These are phyloP conservation scores for Silene conica DNA, from an alignment of 148 eudicot genomes.

Conservation along the genomic window DNA sequence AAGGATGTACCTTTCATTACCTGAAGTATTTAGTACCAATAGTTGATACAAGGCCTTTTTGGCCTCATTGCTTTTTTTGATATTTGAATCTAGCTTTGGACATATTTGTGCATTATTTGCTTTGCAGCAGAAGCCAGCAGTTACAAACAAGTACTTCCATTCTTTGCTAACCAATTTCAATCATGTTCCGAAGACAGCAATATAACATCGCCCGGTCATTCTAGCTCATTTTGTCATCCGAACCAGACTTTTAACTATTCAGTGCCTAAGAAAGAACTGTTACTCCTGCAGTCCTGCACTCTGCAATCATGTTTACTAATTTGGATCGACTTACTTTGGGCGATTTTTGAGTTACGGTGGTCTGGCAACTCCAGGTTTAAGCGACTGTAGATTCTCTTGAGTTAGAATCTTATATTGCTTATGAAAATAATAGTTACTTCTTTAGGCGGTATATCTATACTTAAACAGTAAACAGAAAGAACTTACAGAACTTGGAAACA, in stretches of 20 bases:
- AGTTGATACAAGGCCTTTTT: neutral
- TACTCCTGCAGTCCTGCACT: neutral
- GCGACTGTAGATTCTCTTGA: too few species aligned
- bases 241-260: too few species aligned
- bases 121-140: neutral
- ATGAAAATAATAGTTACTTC: too few species aligned
- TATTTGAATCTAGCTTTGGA: neutral
- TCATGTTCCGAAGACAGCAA: neutral
- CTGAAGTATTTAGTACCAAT: neutral
- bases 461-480: too few species aligned
- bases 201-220: neutral
- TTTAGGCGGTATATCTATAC: too few species aligned
- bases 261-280: neutral
- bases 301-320: neutral
- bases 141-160: neutral
- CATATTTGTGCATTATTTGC: neutral
- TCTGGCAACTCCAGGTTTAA: too few species aligned
- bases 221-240: neutral
- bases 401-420: too few species aligned
- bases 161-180: neutral
- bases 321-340: too few species aligned
- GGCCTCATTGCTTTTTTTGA: constrained; percentile 1
- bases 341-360: too few species aligned
- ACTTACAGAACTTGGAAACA: too few species aligned
- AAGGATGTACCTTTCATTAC: neutral